Percentiles rank a stretch among this genome's conserved stretches.
Evolutionary conservation across 2,329 filamentous ascomycete genomes (phyloP).

Genomic region (Cercospora brassicicola): DNA sequence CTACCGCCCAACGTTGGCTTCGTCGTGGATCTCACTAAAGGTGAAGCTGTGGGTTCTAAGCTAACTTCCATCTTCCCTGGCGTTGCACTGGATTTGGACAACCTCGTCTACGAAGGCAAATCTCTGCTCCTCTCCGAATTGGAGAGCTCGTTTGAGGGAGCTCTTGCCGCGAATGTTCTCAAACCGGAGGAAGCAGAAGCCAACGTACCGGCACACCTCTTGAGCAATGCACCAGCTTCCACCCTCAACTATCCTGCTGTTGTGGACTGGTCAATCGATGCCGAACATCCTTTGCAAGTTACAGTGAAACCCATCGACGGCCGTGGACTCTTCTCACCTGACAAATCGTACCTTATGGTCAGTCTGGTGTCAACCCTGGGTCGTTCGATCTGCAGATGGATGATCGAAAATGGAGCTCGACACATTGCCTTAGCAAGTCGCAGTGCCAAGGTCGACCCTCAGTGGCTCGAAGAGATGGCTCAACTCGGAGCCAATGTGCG

Average conservation of each 20-base stretch:
- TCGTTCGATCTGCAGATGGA: conserved; percentile 24
- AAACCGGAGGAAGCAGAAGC: background rate
- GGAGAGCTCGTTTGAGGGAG: background rate
- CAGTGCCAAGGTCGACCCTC: conserved; percentile 20
- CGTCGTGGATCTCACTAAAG: conserved; percentile 14
- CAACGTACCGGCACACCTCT: conserved; percentile 7
- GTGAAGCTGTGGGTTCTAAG: conserved; percentile 18
- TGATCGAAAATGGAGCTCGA: conserved; percentile 25
- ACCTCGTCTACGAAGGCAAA: background rate
- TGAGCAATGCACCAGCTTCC: conserved; percentile 13
- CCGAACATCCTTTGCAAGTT: conserved; percentile 14
- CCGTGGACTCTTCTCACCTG: conserved; percentile 18
- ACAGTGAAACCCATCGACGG: conserved; percentile 18
- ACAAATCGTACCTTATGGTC: conserved; percentile 26
- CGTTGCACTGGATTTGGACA: conserved; percentile 13
- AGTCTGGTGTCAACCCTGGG: conserved; percentile 21
- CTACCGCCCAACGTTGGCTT: conserved; percentile 18
- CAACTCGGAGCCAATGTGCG: conserved; percentile 17
- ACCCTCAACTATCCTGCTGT: conserved; percentile 19
- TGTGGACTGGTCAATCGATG: conserved; percentile 18
- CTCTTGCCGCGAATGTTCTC: background rate
- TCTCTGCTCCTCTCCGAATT: conserved; percentile 2
- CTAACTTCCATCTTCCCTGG: conserved; percentile 19
- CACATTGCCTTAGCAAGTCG: conserved; percentile 26
- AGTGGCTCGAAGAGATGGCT: conserved; percentile 23